Conservation (phyloP, 116 monocot species). For the Iris pallida region DNA sequence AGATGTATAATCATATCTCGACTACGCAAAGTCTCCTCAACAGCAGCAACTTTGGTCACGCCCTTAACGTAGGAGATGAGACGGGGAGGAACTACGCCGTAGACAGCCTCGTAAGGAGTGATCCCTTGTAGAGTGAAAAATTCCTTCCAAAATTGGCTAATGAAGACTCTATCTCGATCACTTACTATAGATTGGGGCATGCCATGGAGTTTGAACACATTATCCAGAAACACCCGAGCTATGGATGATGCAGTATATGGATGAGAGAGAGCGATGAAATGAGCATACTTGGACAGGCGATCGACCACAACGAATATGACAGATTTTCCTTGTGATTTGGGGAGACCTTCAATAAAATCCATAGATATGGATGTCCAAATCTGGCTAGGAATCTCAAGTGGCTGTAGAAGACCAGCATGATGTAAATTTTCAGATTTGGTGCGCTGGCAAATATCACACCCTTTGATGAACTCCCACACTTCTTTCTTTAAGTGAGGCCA, state of each 20-base stretch:
- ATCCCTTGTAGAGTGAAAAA: neutral
- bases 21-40: too few relatives aligned
- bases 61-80: too few relatives aligned
- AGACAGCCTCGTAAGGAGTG: neutral
- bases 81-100: neutral
- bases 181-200: too few relatives aligned
- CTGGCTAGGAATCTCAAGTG: neutral
- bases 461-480: neutral
- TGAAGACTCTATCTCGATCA: neutral
- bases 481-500: conserved; percentile 5
- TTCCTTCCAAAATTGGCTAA: neutral
- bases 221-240: neutral
- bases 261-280: neutral
- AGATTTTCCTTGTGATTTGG: neutral
- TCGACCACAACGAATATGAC: neutral
- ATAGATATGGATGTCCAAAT: conserved; percentile 7
- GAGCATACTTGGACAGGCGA: neutral
- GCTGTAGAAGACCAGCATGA: conserved; percentile 13
- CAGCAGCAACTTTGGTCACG: too few relatives aligned
- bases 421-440: conserved; percentile 6
- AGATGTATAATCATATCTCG: too few relatives aligned
- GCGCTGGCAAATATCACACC: conserved; percentile 1
- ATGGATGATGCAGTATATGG: neutral
- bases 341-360: conserved; percentile 5
- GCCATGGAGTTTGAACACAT: neutral